phyloP scores from a whole-genome alignment of 2,329 filamentous ascomycete genomes.

The Claviceps purpurea region DNA sequence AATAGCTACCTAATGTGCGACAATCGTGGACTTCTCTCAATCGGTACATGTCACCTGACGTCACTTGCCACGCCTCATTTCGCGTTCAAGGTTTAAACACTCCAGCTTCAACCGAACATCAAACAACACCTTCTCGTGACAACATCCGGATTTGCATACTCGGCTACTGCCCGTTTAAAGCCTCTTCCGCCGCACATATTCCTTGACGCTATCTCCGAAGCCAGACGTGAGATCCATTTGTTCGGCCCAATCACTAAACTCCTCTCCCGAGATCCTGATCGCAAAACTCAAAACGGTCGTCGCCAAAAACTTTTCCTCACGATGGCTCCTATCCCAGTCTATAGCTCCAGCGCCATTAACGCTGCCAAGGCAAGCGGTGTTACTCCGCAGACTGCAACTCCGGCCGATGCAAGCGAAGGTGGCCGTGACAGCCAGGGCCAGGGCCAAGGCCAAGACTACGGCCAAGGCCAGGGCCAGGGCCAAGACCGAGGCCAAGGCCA shows the following conservation, averaged over 20 bases:
- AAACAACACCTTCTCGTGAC: not conserved
- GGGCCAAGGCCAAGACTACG: no score
- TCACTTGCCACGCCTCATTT: conserved; percentile 2
- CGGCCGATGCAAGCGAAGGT: not conserved
- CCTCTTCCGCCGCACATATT: not conserved
- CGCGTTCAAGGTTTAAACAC: not conserved
- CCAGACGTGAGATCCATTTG: not conserved
- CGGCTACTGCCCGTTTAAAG: not conserved
- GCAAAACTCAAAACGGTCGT: not conserved
- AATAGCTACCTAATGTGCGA: no score
- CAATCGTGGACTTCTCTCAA: not conserved
- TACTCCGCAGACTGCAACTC: conserved; percentile 29
- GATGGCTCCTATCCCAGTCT: conserved; percentile 51
- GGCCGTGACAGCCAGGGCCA: not conserved
- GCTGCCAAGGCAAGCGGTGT: conserved; percentile 37
- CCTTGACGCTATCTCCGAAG: not conserved
- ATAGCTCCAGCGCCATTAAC: conserved; percentile 45
- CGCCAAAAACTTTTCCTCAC: conserved; percentile 6
- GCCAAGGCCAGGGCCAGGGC: not conserved
- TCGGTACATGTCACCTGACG: conserved; percentile 4
- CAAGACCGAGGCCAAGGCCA: conserved; percentile 1
- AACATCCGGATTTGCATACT: not conserved
- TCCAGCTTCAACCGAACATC: not conserved
- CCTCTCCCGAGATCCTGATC: not conserved
- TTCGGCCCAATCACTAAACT: not conserved